phyloP scores from a whole-genome alignment of 129 eudicot genomes.

The Tanacetum coccineum region DNA sequence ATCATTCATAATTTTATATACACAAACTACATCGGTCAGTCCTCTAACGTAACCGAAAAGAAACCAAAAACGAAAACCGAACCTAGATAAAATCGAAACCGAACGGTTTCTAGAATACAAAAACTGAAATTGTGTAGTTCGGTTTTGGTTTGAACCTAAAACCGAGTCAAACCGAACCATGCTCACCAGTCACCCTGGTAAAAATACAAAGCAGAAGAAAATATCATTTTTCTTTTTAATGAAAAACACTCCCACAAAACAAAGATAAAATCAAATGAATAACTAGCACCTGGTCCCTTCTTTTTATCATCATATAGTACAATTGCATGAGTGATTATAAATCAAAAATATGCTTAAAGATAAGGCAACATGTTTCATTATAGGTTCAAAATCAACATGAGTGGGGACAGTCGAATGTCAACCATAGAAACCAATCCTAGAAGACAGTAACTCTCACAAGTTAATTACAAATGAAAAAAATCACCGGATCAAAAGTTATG shows the following conservation, averaged over 20 bases:
- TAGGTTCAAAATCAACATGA: neutral
- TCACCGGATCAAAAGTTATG: neutral
- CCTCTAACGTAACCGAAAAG: too few species aligned
- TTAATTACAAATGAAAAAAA: neutral
- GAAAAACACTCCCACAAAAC: neutral
- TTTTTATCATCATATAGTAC: neutral
- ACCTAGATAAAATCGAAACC: too few species aligned
- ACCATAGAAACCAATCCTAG: conserved; percentile 2
- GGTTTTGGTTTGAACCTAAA: too few species aligned
- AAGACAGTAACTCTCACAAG: neutral
- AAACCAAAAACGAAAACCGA: too few species aligned
- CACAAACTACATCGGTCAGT: too few species aligned
- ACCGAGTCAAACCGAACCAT: too few species aligned
- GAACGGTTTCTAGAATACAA: too few species aligned
- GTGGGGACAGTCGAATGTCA: conserved; percentile 12
- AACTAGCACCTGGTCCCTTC: neutral
- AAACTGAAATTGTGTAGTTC: too few species aligned
- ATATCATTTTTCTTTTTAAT: neutral
- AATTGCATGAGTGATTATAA: neutral
- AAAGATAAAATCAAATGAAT: neutral
- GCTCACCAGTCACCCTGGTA: too few species aligned
- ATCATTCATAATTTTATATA: too few species aligned
- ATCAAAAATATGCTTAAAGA: too few species aligned
- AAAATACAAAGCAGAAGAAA: too few species aligned
- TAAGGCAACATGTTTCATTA: neutral